Evolutionary conservation across 805 yeast species (phyloP).

Genomic region (Myxozyma nipponensis): DNA sequence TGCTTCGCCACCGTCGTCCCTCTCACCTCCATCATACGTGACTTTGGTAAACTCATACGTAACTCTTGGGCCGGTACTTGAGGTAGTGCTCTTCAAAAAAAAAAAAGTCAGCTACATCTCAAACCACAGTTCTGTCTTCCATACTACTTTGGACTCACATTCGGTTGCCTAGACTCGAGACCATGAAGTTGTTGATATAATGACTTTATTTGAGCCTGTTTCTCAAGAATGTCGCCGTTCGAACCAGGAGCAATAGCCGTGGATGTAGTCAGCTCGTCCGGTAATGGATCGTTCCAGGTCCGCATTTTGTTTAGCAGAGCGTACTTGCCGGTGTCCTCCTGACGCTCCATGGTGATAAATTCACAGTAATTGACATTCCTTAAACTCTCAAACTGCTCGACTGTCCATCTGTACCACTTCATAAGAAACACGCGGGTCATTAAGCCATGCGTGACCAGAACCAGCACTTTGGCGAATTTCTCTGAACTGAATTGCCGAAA

Average conservation of each 20-base stretch:
- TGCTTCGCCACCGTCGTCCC: conserved; percentile 1
- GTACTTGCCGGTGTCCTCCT: conserved; percentile 47
- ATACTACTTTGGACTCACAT: neutral
- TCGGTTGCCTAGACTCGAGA: too few species aligned
- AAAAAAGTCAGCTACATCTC: neutral
- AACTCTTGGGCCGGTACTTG: neutral
- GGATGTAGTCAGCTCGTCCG: conserved; percentile 7
- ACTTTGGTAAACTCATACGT: conserved; percentile 3
- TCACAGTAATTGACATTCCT: conserved; percentile 83
- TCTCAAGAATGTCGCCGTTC: conserved; percentile 1
- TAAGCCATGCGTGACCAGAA: conserved; percentile 87
- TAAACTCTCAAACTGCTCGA: conserved; percentile 79
- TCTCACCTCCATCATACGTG: neutral
- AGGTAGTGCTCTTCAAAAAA: neutral
- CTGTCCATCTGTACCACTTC: conserved; percentile 94
- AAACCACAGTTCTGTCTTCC: neutral
- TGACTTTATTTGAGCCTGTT: neutral
- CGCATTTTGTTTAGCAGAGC: conserved; percentile 56
- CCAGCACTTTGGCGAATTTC: conserved; percentile 73
- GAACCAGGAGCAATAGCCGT: neutral
- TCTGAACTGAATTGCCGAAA: conserved; percentile 71
- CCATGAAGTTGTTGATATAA: too few species aligned
- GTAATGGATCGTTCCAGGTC: conserved; percentile 60
- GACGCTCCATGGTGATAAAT: conserved; percentile 70
- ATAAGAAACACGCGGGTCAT: conserved; percentile 90